Conservation (phyloP, 176 grass and related monocot species). For the Alloteropsis semialata region DNA sequence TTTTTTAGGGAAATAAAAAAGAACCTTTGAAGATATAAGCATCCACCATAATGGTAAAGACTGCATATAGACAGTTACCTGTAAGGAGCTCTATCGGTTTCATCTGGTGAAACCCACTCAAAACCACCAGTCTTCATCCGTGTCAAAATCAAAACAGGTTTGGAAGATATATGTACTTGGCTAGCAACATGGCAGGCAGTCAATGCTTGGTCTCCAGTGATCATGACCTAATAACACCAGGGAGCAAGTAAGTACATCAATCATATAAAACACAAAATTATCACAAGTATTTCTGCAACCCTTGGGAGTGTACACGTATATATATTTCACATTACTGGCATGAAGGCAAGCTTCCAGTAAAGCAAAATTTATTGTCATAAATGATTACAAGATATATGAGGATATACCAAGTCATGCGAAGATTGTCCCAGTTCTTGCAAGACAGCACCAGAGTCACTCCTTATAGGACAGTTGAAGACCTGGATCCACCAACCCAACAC, state of each 20-base stretch:
- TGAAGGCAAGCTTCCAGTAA: background rate
- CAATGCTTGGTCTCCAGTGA: slow-evolving; percentile 95
- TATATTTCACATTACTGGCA: background rate
- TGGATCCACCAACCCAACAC: slow-evolving; percentile 31
- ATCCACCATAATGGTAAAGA: background rate
- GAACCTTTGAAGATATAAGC: background rate
- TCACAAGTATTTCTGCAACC: background rate
- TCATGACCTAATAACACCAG: slow-evolving; percentile 80
- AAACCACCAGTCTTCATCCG: slow-evolving; percentile 49
- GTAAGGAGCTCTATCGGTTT: slow-evolving; percentile 76
- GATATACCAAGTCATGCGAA: slow-evolving; percentile 96
- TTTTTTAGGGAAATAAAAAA: too few relatives aligned
- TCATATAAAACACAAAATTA: slow-evolving; percentile 27
- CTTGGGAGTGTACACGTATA: background rate
- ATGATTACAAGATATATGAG: background rate
- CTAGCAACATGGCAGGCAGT: slow-evolving; percentile 96
- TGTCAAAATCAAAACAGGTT: slow-evolving; percentile 79
- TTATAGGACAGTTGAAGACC: slow-evolving; percentile 98
- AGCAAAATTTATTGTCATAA: background rate
- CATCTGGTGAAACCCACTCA: slow-evolving; percentile 93
- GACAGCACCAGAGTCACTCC: slow-evolving; percentile 75
- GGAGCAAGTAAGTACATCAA: slow-evolving; percentile 19
- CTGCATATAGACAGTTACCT: slow-evolving; percentile 51
- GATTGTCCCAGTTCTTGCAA: slow-evolving; percentile 79
- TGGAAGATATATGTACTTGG: slow-evolving; percentile 91